Evolutionary conservation across 2,329 filamentous ascomycete species (phyloP), one percentile per base, ranked within the genome.

Genomic region (Colletotrichum sp.): DNA sequence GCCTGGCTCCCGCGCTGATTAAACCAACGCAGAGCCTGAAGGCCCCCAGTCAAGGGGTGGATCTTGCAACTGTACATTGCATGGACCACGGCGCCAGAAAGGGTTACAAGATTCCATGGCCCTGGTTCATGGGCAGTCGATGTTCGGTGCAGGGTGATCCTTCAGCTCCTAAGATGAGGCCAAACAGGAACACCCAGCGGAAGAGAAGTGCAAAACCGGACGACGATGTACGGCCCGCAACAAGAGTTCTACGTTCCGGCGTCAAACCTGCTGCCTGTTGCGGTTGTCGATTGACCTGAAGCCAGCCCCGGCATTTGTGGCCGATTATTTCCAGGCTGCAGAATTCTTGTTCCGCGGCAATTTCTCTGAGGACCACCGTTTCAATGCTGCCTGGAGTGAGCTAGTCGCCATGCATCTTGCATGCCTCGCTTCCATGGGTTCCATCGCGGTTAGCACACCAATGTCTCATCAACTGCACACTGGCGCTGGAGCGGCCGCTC

Each of bases 111-210:
- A 34, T 68, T 58, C 74, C 74, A 28, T 69, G 48, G 70, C 70
- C 74, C 70, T 74, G 74, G 74, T 76, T 76, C 56, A 58, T 36
- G 74, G 73, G 64, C 73, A 75, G n/a, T 73, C 28, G 55, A 12
- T 58, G 32, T 60, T 25, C 30, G 30, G 62, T 62, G 52, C 22
- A 52, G 28, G 52, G 28, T 58, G 72, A 61, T 58, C 68, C 60
- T 60, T 32, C 60, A 60, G 61, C n/a, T 16, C 36, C 48, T 27
- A 28, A 70, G 55, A 48, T 48, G 34, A 71, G 48, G 48, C 22
- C 56, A 62, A 34, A 64, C 58, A 27, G 25, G n/a, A 43, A 60
- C n/a, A 39, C 27, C 34, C 27, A 52, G 36, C 39, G 48, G 48
- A 52, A 28, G n/a, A 10, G 22, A 27, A 25, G 16, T 22, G n/a